Evolutionary conservation across 768 basidiomycete genomes (phyloP), one percentile per base, ranked within the genome.

Genomic region (Grammothele lineata): DNA sequence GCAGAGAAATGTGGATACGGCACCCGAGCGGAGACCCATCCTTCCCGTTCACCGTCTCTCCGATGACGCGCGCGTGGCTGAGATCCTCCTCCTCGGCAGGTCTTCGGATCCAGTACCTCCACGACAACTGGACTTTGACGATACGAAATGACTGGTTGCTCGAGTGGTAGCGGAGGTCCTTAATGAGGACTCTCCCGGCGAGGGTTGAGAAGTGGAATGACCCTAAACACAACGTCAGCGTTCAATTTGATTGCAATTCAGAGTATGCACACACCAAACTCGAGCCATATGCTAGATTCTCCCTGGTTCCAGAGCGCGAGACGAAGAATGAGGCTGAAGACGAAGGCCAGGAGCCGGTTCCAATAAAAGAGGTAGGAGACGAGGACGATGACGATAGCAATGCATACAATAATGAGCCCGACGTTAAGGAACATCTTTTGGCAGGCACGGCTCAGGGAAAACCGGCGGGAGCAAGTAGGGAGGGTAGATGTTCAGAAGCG

Each of bases 131-230:
- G 1, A 84, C 88, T 65, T 91, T 89, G 38, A 91, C 79, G 41
- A 92, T 75, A 51, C 82, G 81, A 36, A 94, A 73, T 17, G 87
- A 90, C 64, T 96, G 87, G 65, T 95, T 97, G 61, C 89, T 87
- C 2, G 92, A 94, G 64, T 95, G 82, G 63, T 97, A 97, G 15
- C 77, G 72, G 25, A 96, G 63, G 62, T 97, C 89, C 69, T 90
- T 92, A 57, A 97, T 73, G 18, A 94, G 76, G 41, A 98, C 81
- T 53, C 93, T 73, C 25, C 95, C 95, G 2, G 87, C 82, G 32
- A 97, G 68, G 9, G 92, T 70, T 2, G 94, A 94, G 64, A 97
- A 80, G 61, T 97, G 93, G 19, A 95, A 76, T n/a, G 92, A 89
- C 18, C 91, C 92, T 93, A 40, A 17, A 30, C 33, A 23, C 18